Evolutionary conservation across 257 asterid genomes (phyloP), one percentile per base, ranked within the genome.

Genomic region (Avicennia marina): DNA sequence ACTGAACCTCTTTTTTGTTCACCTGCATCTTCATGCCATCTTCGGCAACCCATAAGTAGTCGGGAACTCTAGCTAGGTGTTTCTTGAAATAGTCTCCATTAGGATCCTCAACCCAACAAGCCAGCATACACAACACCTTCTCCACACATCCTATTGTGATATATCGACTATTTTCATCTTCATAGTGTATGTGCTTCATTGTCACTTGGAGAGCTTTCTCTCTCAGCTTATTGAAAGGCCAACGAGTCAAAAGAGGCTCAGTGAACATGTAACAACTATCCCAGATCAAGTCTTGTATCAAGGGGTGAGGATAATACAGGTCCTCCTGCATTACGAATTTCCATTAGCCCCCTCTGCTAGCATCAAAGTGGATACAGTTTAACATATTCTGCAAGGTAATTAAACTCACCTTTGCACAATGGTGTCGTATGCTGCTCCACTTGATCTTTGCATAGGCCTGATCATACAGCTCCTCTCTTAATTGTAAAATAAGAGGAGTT

Each of bases 21-120:
- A 82, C 90, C 90, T 82, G 87, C 95, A 85, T 80, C 61, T 85
- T 85, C 95, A 85, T 80, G 50, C 95, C 91, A 74, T 85, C 95
- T 69, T 85, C 95, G 1, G 86, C 91, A 29, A 85, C 71, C 95
- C 95, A 85, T 7, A 85, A 31, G 31, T 85, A 82, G 60, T 85
- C 95, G 1, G 91, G 91, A 63, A 85, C 74, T 53, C 95, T 71
- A 1, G 81, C 91, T 0, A 82, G 84, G 72, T 85, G 91, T 49
- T 82, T 85, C 80, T 77, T 85, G 85, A 82, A 82, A 67, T 75
- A 85, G 58, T 85, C 89, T 9, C 95, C 86, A 10, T 85, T 63
- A 1, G 91, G 95, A 59, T 85, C 89, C 72, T 85, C 95, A 22
- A 75, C 86, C 95, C 95, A 85, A 43, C 95, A 85, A 4, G 95